Evolutionary conservation across 176 grass and related monocot genomes (phyloP).

Genomic region (Triticum monococcum): DNA sequence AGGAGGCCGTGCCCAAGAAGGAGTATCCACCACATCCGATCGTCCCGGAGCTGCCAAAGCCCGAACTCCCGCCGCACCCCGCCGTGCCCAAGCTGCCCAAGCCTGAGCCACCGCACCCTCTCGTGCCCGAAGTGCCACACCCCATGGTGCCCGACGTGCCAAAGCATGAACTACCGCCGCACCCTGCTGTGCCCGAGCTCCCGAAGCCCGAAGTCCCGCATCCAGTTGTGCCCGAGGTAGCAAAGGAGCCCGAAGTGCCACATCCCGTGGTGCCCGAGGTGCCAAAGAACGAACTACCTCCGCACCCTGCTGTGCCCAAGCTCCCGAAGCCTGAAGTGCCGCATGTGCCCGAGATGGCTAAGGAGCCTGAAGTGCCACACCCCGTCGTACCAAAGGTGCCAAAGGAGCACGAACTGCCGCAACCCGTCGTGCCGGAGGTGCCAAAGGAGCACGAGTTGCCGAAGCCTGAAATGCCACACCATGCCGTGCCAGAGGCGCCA

Average conservation of each 20-base stretch:
- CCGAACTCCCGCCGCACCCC: neutral
- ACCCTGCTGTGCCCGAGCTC: neutral
- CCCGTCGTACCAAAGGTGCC: neutral
- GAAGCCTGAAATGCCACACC: neutral
- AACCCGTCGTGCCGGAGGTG: neutral
- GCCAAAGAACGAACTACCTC: neutral
- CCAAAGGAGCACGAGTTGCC: neutral
- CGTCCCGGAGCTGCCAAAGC: neutral
- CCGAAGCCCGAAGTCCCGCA: neutral
- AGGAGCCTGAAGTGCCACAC: no score
- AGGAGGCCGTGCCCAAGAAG: neutral
- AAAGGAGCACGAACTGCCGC: neutral
- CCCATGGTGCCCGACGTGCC: neutral
- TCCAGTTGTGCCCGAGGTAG: neutral
- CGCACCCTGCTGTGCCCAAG: neutral
- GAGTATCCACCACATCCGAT: neutral
- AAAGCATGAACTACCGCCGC: neutral
- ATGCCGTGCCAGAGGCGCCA: neutral
- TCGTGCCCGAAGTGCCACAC: neutral
- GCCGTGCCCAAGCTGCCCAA: neutral
- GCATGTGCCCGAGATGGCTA: no score
- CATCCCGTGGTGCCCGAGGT: neutral
- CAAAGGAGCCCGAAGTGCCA: neutral
- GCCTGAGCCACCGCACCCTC: neutral
- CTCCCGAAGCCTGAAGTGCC: conserved; percentile 2